A percentile compares a stretch with the other conserved stretches of the same genome.
Evolutionary conservation across 352 stramenopile species (phyloP).

Genomic region (Phytophthora ohioensis): DNA sequence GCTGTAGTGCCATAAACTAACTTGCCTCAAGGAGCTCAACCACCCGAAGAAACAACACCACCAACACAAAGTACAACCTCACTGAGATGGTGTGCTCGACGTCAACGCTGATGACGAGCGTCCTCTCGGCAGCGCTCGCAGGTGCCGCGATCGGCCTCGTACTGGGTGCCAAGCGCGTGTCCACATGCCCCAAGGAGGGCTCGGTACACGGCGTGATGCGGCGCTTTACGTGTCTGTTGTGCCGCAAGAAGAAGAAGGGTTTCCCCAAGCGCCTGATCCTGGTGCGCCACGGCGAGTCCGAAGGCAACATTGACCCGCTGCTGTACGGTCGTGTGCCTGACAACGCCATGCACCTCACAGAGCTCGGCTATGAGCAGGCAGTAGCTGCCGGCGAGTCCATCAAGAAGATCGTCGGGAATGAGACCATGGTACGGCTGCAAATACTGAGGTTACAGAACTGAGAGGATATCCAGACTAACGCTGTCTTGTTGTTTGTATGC

Average conservation of each 20-base stretch:
- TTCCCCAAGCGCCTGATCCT: constrained; percentile 86
- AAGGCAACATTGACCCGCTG: constrained; percentile 87
- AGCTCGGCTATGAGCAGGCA: constrained; percentile 81
- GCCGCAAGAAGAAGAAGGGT: constrained; percentile 47
- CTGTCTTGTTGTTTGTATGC: constrained; percentile 17
- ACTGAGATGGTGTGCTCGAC: constrained; percentile 58
- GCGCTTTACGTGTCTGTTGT: constrained; percentile 52
- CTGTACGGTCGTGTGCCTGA: constrained; percentile 81
- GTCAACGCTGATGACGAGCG: constrained; percentile 51
- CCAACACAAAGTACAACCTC: not conserved
- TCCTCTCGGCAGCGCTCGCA: constrained; percentile 53
- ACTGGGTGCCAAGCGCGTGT: constrained; percentile 20
- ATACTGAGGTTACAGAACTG: not conserved
- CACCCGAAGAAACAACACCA: constrained; percentile 5
- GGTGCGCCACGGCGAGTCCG: constrained; percentile 85
- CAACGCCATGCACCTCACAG: constrained; percentile 87
- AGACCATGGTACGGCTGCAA: constrained; percentile 61
- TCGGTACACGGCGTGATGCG: constrained; percentile 33
- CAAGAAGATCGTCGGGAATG: constrained; percentile 80
- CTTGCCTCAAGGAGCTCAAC: constrained; percentile 17
- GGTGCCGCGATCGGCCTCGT: constrained; percentile 54
- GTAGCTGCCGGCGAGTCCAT: constrained; percentile 73
- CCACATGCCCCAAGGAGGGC: constrained; percentile 26
- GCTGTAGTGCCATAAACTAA: constrained; percentile 31
- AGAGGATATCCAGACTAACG: not conserved